phyloP scores from a whole-genome alignment of 306 rosid species.

The Cyclanthera cordifolia region DNA sequence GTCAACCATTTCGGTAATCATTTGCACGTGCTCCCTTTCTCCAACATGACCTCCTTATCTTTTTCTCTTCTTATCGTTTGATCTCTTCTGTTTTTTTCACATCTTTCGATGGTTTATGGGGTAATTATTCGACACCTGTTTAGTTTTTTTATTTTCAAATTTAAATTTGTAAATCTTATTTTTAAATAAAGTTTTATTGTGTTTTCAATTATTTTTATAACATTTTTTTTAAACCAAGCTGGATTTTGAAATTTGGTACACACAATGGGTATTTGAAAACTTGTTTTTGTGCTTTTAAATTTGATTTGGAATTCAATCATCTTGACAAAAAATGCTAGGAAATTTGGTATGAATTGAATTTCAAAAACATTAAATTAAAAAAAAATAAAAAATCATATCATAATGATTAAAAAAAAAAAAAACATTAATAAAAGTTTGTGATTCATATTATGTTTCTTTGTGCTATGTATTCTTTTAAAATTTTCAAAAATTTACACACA shows the following conservation, averaged over 20 bases:
- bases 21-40: constrained; percentile 88
- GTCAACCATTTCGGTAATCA: not conserved
- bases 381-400: too few species aligned
- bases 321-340: not conserved
- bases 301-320: too few species aligned
- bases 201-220: too few species aligned
- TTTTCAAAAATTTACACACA: not conserved
- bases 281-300: too few species aligned
- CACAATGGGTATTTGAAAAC: too few species aligned
- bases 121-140: not conserved
- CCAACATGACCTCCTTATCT: constrained; percentile 63
- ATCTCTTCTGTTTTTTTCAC: not conserved
- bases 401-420: too few species aligned
- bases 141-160: not conserved
- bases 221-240: not conserved
- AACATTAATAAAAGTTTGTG: too few species aligned
- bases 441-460: not conserved
- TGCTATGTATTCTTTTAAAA: too few species aligned
- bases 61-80: too few species aligned
- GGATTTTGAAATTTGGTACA: too few species aligned
- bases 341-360: too few species aligned
- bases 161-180: not conserved
- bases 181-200: not conserved
- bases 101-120: not conserved
- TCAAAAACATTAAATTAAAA: not conserved